A percentile compares a stretch with the other conserved stretches of the same genome.
Evolutionary conservation across 345 rosid species (phyloP).

Genomic region (Arabidopsis arenosa): DNA sequence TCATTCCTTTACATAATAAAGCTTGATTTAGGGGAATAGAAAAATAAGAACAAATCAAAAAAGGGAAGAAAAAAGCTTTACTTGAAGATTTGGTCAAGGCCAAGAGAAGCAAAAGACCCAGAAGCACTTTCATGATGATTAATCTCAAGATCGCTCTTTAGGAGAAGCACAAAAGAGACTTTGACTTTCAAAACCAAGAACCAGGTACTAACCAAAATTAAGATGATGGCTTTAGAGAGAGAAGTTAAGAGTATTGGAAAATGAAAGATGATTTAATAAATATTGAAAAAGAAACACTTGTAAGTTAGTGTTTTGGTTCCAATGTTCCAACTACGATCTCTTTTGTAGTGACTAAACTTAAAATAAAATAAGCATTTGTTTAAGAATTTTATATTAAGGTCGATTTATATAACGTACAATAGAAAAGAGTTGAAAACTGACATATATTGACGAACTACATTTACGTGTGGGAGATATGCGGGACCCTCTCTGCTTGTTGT

Average conservation of each 20-base stretch:
- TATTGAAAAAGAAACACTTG: slow-evolving; percentile 2
- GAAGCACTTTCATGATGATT: slow-evolving; percentile 63
- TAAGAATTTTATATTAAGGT: background rate
- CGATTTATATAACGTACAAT: slow-evolving; percentile 16
- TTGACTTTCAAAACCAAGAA: slow-evolving; percentile 35
- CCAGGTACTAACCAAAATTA: slow-evolving; percentile 13
- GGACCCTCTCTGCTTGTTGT: slow-evolving; percentile 23
- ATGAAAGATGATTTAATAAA: slow-evolving; percentile 18
- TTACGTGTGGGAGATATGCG: slow-evolving; percentile 16
- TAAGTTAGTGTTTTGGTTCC: slow-evolving; percentile 29
- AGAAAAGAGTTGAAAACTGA: slow-evolving; percentile 18
- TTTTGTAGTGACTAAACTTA: slow-evolving; percentile 1
- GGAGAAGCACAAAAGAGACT: slow-evolving; percentile 22
- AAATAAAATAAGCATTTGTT: background rate
- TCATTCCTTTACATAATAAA: slow-evolving; percentile 29
- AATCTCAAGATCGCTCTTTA: slow-evolving; percentile 32
- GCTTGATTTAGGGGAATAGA: slow-evolving; percentile 16
- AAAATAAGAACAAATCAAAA: background rate
- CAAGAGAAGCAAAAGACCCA: slow-evolving; percentile 57
- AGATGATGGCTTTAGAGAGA: slow-evolving; percentile 38
- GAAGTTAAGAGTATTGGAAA: slow-evolving; percentile 15
- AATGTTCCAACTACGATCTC: slow-evolving; percentile 12
- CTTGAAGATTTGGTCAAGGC: slow-evolving; percentile 72
- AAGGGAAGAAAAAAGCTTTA: slow-evolving; percentile 46
- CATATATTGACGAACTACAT: slow-evolving; percentile 20